Evolutionary conservation across 2,329 filamentous ascomycete species (phyloP), one percentile per base, ranked within the genome.

Genomic region (Neofusicoccum kwambonambiense): DNA sequence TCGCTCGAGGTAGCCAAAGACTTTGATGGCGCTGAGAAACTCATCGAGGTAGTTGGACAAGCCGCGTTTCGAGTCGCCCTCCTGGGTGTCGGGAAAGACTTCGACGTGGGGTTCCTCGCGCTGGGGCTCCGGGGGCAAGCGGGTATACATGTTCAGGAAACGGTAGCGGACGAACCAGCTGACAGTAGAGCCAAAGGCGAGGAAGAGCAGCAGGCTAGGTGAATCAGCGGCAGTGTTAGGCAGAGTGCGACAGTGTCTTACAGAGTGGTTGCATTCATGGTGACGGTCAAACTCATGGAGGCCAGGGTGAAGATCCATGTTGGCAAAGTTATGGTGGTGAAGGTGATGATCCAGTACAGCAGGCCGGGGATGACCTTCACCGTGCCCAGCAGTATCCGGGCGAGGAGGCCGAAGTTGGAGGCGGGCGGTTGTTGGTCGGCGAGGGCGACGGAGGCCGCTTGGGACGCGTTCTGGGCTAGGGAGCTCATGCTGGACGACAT

Each of bases 261-360:
- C 88, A 99, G 79, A 17, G 95, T 99, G 19, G 94, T 98, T 71
- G 95, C 94, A 76, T 98, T 98, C 93, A 99, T 96, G 11, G 95
- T 99, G 74, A 99, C 92, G 0, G 95, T 99, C 82, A 96, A 82
- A 77, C 91, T 97, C 68, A 92, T 94, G 5, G 93, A 97, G 74
- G 97, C 92, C 67, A 97, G 83, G 5, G 89, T 91, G 76, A 96
- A 99, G 17, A 98, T 86, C 78, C 95, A 87, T 75, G 92, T 92
- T 49, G 95, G 95, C 66, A 97, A 77, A 15, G 92, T 96, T 70
- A 98, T 93, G 31, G 94, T 96, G 17, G 89, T 86, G 73, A 97
- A 90, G 67, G 90, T 92, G 70, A 97, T 87, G 63, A 89, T 78
- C 89, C 91, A 96, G 79, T 95, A 96, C 62, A 89, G 76, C 41